These are phyloP conservation scores for Rhamnella rubrinervis DNA, from an alignment of 331 rosid species.

Conservation along the genomic window DNA sequence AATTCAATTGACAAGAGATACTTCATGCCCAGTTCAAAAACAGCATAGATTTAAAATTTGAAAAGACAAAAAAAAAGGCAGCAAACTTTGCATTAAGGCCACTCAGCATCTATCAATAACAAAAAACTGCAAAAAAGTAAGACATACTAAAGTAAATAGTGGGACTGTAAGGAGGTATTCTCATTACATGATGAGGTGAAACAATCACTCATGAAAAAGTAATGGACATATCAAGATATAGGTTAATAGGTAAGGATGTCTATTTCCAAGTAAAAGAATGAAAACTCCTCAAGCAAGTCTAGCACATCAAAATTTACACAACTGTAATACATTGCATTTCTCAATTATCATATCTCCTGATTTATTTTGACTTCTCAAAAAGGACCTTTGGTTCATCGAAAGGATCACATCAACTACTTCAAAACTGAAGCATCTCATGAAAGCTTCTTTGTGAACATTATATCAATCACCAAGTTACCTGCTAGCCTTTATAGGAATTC, in stretches of 20 bases:
- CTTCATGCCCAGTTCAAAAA: background rate
- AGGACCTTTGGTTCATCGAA: background rate
- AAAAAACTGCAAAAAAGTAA: too few species aligned
- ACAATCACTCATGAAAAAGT: background rate
- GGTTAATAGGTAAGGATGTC: background rate
- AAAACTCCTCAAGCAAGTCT: slow-evolving; percentile 1
- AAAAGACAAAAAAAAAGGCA: too few species aligned
- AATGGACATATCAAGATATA: background rate
- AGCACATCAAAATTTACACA: background rate
- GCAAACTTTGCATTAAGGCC: too few species aligned
- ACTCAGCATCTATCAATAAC: background rate
- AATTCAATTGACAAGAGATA: background rate
- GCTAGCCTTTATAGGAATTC: too few species aligned
- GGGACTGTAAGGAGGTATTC: too few species aligned
- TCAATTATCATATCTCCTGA: too few species aligned
- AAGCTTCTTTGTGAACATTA: too few species aligned
- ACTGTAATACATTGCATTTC: background rate
- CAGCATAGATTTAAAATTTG: background rate
- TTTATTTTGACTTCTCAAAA: background rate
- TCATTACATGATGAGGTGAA: too few species aligned
- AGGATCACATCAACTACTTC: background rate
- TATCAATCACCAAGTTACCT: too few species aligned
- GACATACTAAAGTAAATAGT: too few species aligned
- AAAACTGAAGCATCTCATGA: too few species aligned
- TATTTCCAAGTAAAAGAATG: background rate